phyloP scores from a whole-genome alignment of 352 stramenopile genomes.

The Phytopythium helicoides region DNA sequence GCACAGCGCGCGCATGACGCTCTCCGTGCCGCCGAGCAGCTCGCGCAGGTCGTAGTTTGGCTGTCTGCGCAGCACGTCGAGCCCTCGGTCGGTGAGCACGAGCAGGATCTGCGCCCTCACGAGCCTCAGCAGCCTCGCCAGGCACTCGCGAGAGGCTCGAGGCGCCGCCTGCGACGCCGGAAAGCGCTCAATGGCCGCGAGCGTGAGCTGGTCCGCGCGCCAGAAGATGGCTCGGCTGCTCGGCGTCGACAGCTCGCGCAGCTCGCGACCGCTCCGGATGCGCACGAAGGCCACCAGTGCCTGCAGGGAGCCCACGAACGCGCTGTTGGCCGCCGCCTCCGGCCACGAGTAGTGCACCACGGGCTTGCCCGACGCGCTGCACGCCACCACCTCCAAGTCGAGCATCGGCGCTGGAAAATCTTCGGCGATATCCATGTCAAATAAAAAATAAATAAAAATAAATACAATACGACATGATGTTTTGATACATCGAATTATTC shows the following conservation, averaged over 20 bases:
- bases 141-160: conserved; percentile 19
- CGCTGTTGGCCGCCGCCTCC: conserved; percentile 16
- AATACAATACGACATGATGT: too few relatives aligned
- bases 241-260: conserved; percentile 42
- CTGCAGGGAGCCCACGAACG: conserved; percentile 64
- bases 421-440: too few relatives aligned
- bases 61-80: conserved; percentile 57
- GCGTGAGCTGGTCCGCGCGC: conserved; percentile 46
- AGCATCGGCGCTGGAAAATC: conserved; percentile 8
- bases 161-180: conserved; percentile 6
- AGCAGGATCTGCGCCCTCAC: conserved; percentile 63
- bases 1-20: conserved; percentile 37
- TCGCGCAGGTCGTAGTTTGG: conserved; percentile 72
- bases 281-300: conserved; percentile 58
- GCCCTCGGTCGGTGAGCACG: conserved; percentile 51
- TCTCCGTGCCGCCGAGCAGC: conserved; percentile 60
- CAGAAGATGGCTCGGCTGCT: conserved; percentile 46
- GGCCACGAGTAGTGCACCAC: conserved; percentile 30
- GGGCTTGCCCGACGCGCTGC: conserved; percentile 43
- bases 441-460: too few relatives aligned
- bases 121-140: conserved; percentile 42
- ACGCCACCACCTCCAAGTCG: conserved; percentile 39
- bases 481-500: too few relatives aligned
- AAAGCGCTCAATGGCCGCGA: conserved; percentile 43
- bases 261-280: conserved; percentile 55